Evolutionary conservation across 2,329 filamentous ascomycete genomes (phyloP).

Genomic region (Penicillium janthinellum): DNA sequence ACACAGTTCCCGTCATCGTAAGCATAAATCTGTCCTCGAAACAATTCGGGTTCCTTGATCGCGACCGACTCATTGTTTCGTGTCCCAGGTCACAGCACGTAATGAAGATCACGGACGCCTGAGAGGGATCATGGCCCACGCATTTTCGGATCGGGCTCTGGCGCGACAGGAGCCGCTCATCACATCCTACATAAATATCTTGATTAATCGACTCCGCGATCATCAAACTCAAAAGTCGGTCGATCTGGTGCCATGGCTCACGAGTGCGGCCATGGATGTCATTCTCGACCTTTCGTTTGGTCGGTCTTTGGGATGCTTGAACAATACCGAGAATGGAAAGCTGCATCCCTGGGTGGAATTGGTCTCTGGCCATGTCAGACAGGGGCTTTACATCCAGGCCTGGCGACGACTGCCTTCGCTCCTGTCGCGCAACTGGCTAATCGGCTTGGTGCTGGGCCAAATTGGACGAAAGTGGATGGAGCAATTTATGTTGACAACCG

Average conservation of each 20-base stretch:
- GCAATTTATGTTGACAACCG: background rate
- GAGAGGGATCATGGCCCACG: background rate
- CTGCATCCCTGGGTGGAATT: background rate
- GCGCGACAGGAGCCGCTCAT: background rate
- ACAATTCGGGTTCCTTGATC: background rate
- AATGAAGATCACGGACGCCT: background rate
- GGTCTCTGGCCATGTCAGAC: background rate
- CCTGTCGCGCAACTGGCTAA: background rate
- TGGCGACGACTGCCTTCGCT: background rate
- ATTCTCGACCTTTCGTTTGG: background rate
- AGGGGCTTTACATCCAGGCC: background rate
- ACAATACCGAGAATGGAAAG: background rate
- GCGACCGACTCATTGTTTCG: background rate
- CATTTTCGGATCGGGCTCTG: background rate
- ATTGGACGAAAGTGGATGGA: background rate
- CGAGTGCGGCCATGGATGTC: background rate
- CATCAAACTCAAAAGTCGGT: background rate
- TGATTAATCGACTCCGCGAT: background rate
- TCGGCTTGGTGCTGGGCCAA: background rate
- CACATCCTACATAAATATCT: background rate
- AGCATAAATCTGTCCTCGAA: background rate
- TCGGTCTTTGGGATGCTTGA: background rate
- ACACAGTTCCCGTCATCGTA: background rate
- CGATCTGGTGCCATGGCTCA: background rate
- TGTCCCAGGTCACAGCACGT: background rate